These are phyloP conservation scores for Neolentinus lepideus DNA, from an alignment of 1,284 basidiomycete genomes.

Conservation along the genomic window DNA sequence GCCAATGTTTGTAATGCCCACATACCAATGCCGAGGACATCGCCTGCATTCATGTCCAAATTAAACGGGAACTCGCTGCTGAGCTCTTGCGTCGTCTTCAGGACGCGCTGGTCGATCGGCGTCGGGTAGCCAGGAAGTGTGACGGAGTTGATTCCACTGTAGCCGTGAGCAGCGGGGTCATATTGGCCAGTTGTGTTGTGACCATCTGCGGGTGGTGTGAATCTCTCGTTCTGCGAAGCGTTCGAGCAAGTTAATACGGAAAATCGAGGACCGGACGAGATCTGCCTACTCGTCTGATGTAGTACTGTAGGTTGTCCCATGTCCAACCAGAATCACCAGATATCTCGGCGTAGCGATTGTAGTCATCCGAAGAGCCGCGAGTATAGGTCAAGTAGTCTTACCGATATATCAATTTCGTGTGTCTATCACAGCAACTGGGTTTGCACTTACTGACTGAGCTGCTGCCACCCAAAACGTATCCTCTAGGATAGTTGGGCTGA, in stretches of 20 bases:
- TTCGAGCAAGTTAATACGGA: too few relatives aligned
- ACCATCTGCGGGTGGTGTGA: conserved; percentile 19
- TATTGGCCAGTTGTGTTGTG: conserved; percentile 23
- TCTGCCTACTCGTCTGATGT: conserved; percentile 15
- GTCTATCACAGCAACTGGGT: not conserved
- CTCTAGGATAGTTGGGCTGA: conserved; percentile 20
- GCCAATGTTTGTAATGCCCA: not conserved
- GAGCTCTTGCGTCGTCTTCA: conserved; percentile 15
- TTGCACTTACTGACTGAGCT: conserved; percentile 27
- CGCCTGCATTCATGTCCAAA: conserved; percentile 26
- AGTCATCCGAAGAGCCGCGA: conserved; percentile 33
- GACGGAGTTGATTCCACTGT: conserved; percentile 22
- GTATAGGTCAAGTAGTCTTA: conserved; percentile 34
- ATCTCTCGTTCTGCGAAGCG: conserved; percentile 21
- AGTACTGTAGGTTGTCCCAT: conserved; percentile 29
- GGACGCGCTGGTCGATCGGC: conserved; percentile 17
- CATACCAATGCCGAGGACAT: conserved; percentile 24
- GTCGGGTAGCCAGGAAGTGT: conserved; percentile 20
- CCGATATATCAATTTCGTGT: not conserved
- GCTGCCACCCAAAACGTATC: conserved; percentile 29
- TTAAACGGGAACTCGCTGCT: conserved; percentile 23
- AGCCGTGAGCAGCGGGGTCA: conserved; percentile 22
- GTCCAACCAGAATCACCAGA: conserved; percentile 33
- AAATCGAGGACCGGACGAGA: conserved; percentile 25
- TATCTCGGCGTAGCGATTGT: conserved; percentile 26